Base-by-base conservation (phyloP, 1,284 basidiomycete species). In the Irpex sp. region DNA sequence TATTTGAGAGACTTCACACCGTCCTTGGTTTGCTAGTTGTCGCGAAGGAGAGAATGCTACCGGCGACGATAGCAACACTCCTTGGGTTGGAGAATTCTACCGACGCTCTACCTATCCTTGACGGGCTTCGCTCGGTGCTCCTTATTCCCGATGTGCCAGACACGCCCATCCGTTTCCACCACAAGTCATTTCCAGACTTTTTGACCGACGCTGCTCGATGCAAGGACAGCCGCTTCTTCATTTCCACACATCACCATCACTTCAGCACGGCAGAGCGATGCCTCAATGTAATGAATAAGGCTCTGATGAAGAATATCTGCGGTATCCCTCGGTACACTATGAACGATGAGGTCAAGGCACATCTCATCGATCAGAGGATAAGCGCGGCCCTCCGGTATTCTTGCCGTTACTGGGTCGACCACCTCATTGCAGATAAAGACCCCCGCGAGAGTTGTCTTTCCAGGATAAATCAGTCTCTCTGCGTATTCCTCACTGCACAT, bases 111-210 rank as follows among this genome's bases (percentile, higher is more conserved):
- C 19, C 14, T 19, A 23, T 35, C 18, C 14, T 55, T 16, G 53
- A 35, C 16, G 9, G 14, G 55, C 67, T 59, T 10, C 37, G 58
- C 33, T 48, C 37, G 10, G 42, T 60, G 4, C 57, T 68, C 16
- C 60, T 65, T 49, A n/a, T 55, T 19, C 39, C 37, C 4, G 12
- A 59, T 36, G 18, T 23, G 10, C n/a, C 39, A 7, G n/a, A n/a
- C 18, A 19, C 2, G 3, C 18, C 52, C 52, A 59, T 71, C 23
- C 58, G 58, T 4, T 61, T 64, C 28, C 67, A 63, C 58, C 67
- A 69, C 63, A 62, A 64, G n/a, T 68, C 68, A 8, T 69, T 69
- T 57, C 57, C 61, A 8, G 67, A 69, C 54, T 67, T 54, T 47
- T 18, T 62, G 21, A 23, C 23, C 35, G 33, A 61, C 49, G 28